These are phyloP conservation scores for Auxenochlorella pyrenoidosa DNA, from an alignment of 139 green algal genomes.

Conservation along the genomic window DNA sequence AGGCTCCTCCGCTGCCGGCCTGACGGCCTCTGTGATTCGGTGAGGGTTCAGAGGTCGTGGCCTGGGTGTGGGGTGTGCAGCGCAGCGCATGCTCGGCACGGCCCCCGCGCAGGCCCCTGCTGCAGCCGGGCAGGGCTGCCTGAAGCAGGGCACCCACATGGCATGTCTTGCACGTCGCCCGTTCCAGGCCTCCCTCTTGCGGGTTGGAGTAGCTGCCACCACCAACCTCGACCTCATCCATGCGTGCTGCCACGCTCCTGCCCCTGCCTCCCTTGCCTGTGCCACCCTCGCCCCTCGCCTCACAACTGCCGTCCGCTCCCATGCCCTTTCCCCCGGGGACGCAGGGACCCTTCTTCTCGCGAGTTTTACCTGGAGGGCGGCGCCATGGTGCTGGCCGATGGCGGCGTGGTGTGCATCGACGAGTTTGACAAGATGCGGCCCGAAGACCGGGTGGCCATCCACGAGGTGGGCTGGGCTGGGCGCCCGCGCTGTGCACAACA, in stretches of 20 bases:
- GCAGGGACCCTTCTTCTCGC: constrained; percentile 51
- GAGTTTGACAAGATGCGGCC: constrained; percentile 99
- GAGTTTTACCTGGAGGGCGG: constrained; percentile 94
- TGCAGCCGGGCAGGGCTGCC: too few relatives aligned
- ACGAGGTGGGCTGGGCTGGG: constrained; percentile 89
- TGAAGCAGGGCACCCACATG: too few relatives aligned
- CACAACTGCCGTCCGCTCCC: too few relatives aligned
- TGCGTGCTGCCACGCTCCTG: too few relatives aligned
- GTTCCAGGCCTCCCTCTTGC: too few relatives aligned
- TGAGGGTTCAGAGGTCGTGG: constrained; percentile 11
- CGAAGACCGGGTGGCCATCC: constrained; percentile 98
- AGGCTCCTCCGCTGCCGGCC: constrained; percentile 92
- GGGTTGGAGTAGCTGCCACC: too few relatives aligned
- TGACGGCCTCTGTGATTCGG: constrained; percentile 93
- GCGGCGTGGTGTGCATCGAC: constrained; percentile 98
- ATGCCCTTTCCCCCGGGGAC: background rate
- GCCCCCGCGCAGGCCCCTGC: too few relatives aligned
- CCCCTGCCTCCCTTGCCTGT: background rate
- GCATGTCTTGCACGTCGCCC: too few relatives aligned
- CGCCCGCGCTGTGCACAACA: too few relatives aligned
- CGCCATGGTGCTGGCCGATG: constrained; percentile 98
- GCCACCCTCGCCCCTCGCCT: too few relatives aligned
- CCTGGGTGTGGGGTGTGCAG: too few relatives aligned
- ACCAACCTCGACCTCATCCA: too few relatives aligned
- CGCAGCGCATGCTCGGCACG: background rate